Evolutionary conservation across 495 filamentous ascomycete species (phyloP), one percentile per base, ranked within the genome.

Genomic region (Friedmanniomyces simplex): DNA sequence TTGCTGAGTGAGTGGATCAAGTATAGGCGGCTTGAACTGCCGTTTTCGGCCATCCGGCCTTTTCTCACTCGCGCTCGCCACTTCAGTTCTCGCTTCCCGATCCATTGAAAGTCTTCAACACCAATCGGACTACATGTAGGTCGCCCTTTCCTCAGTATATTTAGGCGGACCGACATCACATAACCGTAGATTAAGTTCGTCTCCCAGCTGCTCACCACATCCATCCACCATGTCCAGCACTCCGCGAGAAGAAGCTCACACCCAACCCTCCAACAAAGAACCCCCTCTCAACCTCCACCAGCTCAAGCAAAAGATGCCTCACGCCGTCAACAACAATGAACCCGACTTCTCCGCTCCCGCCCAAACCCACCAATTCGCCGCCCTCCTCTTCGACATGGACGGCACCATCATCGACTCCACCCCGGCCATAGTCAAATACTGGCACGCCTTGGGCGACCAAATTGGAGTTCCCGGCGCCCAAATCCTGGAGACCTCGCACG

Each of bases 321-420:
- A 57, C 13, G 14, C 39, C 13, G 39, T 39, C 52, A 54, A 50
- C 55, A 60, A 54, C 30, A 62, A 41, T 24, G 5, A 60, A 25
- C 51, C 10, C 54, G 48, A 72, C 5, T 89, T 83, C 68, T 78
- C 82, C 39, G 79, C 79, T 21, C 78, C 80, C 16, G 66, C 83
- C 28, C 76, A 82, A 61, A 68, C 70, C 22, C 77, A 82, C 62
- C 72, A 76, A 16, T 94, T 93, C 64, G 77, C 84, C 64, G 91
- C 85, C 10, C 70, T 95, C 22, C 79, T 96, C 3, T 96, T 95
- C 62, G 91, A 96, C 71, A 91, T 96, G 79, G 90, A 94, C 65
- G 89, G 77, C 26, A 89, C 86, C 46, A 88, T 89, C 59, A 84
- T 89, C 59, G 85, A 90, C 62, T 87, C 84, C 7, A 90, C 87